Conservation (phyloP, 2,329 filamentous ascomycete genomes). For the Penicillium sp. region DNA sequence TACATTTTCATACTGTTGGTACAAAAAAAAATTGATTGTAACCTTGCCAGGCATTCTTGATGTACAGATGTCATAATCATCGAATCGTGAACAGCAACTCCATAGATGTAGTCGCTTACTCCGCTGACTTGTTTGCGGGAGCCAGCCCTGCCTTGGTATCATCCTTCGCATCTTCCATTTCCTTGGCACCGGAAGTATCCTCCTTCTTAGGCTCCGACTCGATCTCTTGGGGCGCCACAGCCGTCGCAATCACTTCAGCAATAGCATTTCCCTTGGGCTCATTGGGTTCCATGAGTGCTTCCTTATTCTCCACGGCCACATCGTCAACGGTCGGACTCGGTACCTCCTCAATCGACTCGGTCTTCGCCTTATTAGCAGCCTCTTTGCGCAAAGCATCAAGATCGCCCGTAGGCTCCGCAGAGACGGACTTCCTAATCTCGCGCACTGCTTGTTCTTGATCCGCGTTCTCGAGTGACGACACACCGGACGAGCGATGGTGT, state of each 20-base stretch:
- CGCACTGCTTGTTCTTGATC: constrained; percentile 36
- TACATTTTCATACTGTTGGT: background rate
- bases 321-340: background rate
- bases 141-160: constrained; percentile 6
- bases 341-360: constrained; percentile 27
- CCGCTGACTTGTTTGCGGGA: constrained; percentile 5
- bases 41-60: constrained; percentile 6
- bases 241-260: constrained; percentile 4
- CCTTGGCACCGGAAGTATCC: background rate
- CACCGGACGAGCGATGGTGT: constrained; percentile 39
- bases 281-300: constrained; percentile 6
- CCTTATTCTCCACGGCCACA: constrained; percentile 1
- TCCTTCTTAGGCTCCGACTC: constrained; percentile 3
- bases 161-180: constrained; percentile 9
- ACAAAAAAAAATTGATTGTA: background rate
- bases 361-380: constrained; percentile 22
- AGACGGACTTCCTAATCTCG: constrained; percentile 40
- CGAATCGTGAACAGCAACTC: constrained; percentile 11
- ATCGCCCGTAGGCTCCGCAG: constrained; percentile 23
- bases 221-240: background rate
- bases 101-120: constrained; percentile 9
- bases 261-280: constrained; percentile 2
- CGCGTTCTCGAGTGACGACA: constrained; percentile 33
- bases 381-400: constrained; percentile 32
- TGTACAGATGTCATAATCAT: constrained; percentile 21